Conservation (phyloP, 768 basidiomycete genomes). For the Chiua virens region DNA sequence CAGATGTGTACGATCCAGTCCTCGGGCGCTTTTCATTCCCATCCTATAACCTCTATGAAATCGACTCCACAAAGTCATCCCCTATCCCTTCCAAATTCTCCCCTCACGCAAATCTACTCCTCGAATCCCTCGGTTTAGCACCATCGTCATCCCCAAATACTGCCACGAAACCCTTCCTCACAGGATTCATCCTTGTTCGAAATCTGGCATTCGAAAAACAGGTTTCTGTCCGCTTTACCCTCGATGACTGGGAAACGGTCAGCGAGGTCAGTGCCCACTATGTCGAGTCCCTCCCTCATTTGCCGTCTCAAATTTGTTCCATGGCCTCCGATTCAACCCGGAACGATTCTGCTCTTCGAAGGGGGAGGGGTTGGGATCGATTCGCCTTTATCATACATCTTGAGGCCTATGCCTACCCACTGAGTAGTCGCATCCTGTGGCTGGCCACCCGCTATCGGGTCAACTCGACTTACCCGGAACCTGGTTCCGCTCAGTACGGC, state of each 20-base stretch:
- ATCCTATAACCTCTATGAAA: constrained; percentile 21
- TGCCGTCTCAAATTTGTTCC: constrained; percentile 31
- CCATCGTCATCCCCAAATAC: constrained; percentile 4
- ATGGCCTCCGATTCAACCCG: neutral
- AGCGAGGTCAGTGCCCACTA: too few relatives aligned
- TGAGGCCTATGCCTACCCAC: constrained; percentile 60
- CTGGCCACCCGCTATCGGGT: constrained; percentile 56
- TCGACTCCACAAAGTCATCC: constrained; percentile 20
- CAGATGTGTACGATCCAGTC: constrained; percentile 32
- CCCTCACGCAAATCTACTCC: constrained; percentile 30
- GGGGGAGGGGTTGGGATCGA: constrained; percentile 48
- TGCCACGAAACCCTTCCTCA: constrained; percentile 39
- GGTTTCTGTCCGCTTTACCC: constrained; percentile 83
- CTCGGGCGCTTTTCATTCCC: constrained; percentile 23
- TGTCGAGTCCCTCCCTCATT: constrained; percentile 39
- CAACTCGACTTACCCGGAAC: constrained; percentile 15
- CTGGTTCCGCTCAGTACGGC: constrained; percentile 30
- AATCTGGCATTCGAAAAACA: constrained; percentile 88
- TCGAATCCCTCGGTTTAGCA: constrained; percentile 39
- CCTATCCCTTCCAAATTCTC: constrained; percentile 1
- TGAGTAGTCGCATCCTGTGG: constrained; percentile 55
- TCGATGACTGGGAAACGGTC: constrained; percentile 96
- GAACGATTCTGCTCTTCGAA: neutral
- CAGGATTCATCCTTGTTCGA: constrained; percentile 80
- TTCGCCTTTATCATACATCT: constrained; percentile 65